Evolutionary conservation across 2,329 filamentous ascomycete genomes (phyloP), one percentile per base, ranked within the genome.

Genomic region (Fusarium verrucosum): DNA sequence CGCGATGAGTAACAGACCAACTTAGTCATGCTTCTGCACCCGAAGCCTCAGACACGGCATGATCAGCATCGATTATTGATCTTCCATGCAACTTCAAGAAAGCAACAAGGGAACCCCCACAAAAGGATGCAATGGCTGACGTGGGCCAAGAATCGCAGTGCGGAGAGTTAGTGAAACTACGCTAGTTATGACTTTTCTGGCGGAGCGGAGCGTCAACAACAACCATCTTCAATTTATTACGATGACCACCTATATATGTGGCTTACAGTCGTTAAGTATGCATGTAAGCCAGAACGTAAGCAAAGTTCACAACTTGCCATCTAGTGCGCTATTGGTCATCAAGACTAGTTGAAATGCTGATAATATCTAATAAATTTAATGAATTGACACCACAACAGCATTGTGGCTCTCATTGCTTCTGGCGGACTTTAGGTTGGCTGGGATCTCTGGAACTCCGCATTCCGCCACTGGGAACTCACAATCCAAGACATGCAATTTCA

Each of bases 21-120:
- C n/a, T n/a, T n/a, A n/a, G n/a, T n/a, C n/a, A n/a, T n/a, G n/a
- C n/a, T n/a, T n/a, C n/a, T n/a, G n/a, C n/a, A n/a, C n/a, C n/a
- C n/a, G n/a, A n/a, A n/a, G n/a, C n/a, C n/a, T n/a, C n/a, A n/a
- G n/a, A n/a, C n/a, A n/a, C n/a, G n/a, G n/a, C n/a, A n/a, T n/a
- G n/a, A n/a, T n/a, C n/a, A n/a, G n/a, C n/a, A 30, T 30, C 7
- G 9, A 2, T 14, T 2, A 6, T 5, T 37, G 11, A 6, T 7
- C 4, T 14, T 20, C 1, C 13, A 17, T 0, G 2, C 4, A 0
- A 1, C 7, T 17, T 8, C 3, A 23, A 5, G 23, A 23, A 2
- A 22, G 10, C 17, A 2, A 3, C 0, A 30, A 14, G 6, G 16
- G 13, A 14, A n/a, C n/a, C n/a, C 7, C 10, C 5, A 8, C n/a